These are phyloP conservation scores for Lachancea fermentati DNA, from an alignment of 805 yeast genomes.

Conservation along the genomic window DNA sequence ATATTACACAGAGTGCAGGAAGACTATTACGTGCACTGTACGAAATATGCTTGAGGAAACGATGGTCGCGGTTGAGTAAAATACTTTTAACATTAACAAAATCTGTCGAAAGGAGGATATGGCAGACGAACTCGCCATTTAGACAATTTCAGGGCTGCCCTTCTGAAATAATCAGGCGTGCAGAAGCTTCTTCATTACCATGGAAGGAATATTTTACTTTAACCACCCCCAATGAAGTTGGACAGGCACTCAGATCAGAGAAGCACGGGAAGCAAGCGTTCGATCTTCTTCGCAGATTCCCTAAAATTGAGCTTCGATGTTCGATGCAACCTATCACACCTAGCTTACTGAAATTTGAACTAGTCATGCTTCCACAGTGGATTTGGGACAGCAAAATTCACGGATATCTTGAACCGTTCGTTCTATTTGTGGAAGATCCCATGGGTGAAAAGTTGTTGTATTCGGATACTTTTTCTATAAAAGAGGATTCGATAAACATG, in stretches of 20 bases:
- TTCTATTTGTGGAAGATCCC: slow-evolving; percentile 72
- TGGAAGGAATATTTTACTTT: slow-evolving; percentile 71
- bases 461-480: slow-evolving; percentile 48
- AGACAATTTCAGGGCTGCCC: slow-evolving; percentile 79
- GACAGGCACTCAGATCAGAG: slow-evolving; percentile 72
- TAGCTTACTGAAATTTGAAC: slow-evolving; percentile 55
- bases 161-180: slow-evolving; percentile 56
- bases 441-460: slow-evolving; percentile 73
- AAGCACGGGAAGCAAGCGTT: slow-evolving; percentile 55
- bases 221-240: slow-evolving; percentile 64
- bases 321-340: slow-evolving; percentile 74
- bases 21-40: slow-evolving; percentile 79
- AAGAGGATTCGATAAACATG: slow-evolving; percentile 42
- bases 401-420: slow-evolving; percentile 58
- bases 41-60: slow-evolving; percentile 65
- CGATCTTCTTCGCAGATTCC: slow-evolving; percentile 65
- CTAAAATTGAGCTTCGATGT: slow-evolving; percentile 54
- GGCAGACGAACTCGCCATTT: slow-evolving; percentile 83
- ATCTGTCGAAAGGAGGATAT: slow-evolving; percentile 73
- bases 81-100: slow-evolving; percentile 60
- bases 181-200: slow-evolving; percentile 78
- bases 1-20: slow-evolving; percentile 89
- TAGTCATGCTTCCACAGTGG: slow-evolving; percentile 70
- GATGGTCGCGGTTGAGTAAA: slow-evolving; percentile 65
- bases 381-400: slow-evolving; percentile 67